Conservation (phyloP, 768 basidiomycete genomes). For the Infundibulicybe gibba region DNA sequence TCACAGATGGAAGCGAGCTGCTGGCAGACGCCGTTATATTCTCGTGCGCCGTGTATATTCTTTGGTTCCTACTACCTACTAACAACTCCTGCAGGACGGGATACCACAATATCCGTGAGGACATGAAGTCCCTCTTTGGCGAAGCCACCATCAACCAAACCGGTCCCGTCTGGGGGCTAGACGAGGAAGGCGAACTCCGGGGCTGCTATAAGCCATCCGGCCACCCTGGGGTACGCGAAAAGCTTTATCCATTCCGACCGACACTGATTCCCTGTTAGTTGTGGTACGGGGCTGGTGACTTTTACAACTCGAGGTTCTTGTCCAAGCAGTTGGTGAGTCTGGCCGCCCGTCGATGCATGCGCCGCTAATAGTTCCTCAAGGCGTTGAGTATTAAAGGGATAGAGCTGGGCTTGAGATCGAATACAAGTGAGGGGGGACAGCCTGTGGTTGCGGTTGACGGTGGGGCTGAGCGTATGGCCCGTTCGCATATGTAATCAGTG, state of each 20-base stretch:
- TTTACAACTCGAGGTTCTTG: slow-evolving; percentile 21
- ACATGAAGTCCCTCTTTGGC: slow-evolving; percentile 28
- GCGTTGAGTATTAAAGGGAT: too few relatives aligned
- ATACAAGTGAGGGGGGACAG: too few relatives aligned
- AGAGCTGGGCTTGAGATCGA: too few relatives aligned
- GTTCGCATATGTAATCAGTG: too few relatives aligned
- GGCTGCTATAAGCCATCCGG: slow-evolving; percentile 36
- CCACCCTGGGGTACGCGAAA: slow-evolving; percentile 32
- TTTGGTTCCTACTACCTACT: too few relatives aligned
- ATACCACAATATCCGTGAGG: slow-evolving; percentile 25
- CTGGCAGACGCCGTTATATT: slow-evolving; percentile 43
- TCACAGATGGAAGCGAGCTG: slow-evolving; percentile 34
- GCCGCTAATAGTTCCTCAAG: too few relatives aligned
- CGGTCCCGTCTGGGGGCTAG: slow-evolving; percentile 30
- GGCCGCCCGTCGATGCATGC: too few relatives aligned
- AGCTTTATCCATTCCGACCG: not conserved
- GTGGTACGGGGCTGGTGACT: slow-evolving; percentile 38
- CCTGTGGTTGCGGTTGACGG: too few relatives aligned
- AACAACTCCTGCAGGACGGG: slow-evolving; percentile 16
- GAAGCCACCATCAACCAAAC: slow-evolving; percentile 26
- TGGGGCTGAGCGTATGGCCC: too few relatives aligned
- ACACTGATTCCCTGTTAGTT: slow-evolving; percentile 19
- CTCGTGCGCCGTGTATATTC: slow-evolving; percentile 24
- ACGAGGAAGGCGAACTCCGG: slow-evolving; percentile 36
- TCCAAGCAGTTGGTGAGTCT: slow-evolving; percentile 34